phyloP scores from a whole-genome alignment of 305 asterid genomes.

The Fraxinus ornus region DNA sequence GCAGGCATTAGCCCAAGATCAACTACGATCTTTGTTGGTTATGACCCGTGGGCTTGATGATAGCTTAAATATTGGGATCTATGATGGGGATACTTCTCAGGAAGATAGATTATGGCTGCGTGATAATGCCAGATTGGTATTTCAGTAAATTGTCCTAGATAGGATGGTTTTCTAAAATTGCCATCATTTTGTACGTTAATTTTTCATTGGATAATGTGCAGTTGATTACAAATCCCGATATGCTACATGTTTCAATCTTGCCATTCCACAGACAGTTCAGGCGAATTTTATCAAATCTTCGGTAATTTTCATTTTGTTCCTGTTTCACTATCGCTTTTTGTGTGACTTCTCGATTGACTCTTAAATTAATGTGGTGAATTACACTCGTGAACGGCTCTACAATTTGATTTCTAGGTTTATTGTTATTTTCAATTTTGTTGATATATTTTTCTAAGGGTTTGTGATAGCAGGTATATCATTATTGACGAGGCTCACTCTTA shows the following conservation, averaged over 20 bases:
- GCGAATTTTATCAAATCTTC: conserved; percentile 74
- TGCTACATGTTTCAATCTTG: conserved; percentile 89
- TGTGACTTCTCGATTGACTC: conserved; percentile 12
- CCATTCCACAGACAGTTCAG: conserved; percentile 79
- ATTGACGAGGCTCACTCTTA: conserved; percentile 93
- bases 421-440: conserved; percentile 11
- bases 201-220: conserved; percentile 44
- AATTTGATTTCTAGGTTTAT: not conserved
- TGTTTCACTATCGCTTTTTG: conserved; percentile 23
- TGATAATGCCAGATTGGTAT: conserved; percentile 89
- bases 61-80: conserved; percentile 75
- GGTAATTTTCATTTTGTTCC: conserved; percentile 43
- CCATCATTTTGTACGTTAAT: conserved; percentile 22
- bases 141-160: conserved; percentile 27
- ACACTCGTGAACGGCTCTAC: conserved; percentile 4
- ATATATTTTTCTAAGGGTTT: conserved; percentile 9
- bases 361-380: conserved; percentile 16
- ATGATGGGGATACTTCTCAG: conserved; percentile 93
- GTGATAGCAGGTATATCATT: conserved; percentile 58
- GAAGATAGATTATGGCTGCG: conserved; percentile 79
- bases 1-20: conserved; percentile 99
- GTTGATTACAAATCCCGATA: conserved; percentile 96
- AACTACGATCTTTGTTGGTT: conserved; percentile 64
- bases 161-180: conserved; percentile 15
- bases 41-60: conserved; percentile 59